Base-by-base conservation (phyloP, 116 monocot genomes). In the Papilionanthe hybrid region DNA sequence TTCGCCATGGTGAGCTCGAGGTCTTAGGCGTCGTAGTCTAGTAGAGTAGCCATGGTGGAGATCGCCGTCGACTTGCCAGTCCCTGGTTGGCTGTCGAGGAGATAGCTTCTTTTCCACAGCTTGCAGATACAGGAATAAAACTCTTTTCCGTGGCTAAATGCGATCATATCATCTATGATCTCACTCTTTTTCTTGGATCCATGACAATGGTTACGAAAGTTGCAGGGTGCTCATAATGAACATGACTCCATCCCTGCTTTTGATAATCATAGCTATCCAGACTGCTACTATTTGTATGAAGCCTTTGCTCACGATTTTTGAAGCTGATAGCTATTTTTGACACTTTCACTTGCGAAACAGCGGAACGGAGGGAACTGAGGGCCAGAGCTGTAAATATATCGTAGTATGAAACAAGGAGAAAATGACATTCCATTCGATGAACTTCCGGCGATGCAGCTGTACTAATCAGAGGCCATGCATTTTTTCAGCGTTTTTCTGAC, bases 51-150 rank as follows among this genome's bases (percentile, higher is more conserved):
- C 55, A 93, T 93, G n/a, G 94, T 88, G 42, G 86, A 88, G 50
- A 94, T 84, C 88, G 90, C 85, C 13, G 88, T 78, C 1, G 91
- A 91, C 76, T 91, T 94, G 2, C 91, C 92, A 8, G 91, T 94
- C 5, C 94, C 92, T n/a, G 0, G 91, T 91, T 1, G 94, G 88
- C 92, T 92, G 49, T 86, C 80, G n/a, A 93, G 91, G 6, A 93
- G 86, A 71, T 91, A 93, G 5, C 89, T 89, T 1, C 93, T 75
- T 81, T 89, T 94, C 94, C 94, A 91, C 1, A 90, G 83, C 84
- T 91, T 91, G 28, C 89, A 92, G 17, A 91, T 72, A 42, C 76
- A 29, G 8, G 80, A 43, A 66, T 94, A 94, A 78, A 85, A 94
- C 55, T 89, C 92, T 78, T 89, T 91, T 15, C 85, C 79, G 5